phyloP scores from a whole-genome alignment of 805 yeast species.

The Ogataea allantospora region DNA sequence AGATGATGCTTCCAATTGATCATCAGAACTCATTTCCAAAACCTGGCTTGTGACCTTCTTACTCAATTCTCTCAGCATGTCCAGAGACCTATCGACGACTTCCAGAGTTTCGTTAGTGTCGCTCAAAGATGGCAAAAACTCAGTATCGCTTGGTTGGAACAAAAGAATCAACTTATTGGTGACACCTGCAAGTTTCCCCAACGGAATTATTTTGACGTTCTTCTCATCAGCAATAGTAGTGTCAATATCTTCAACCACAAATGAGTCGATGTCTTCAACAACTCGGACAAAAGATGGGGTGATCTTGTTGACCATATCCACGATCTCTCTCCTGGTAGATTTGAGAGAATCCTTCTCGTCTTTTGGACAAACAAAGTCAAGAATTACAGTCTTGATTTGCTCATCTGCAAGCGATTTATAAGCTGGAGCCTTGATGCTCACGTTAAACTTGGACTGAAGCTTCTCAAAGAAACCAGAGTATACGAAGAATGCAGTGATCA shows the following conservation, averaged over 20 bases:
- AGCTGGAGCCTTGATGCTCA: slow-evolving; percentile 48
- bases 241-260: slow-evolving; percentile 50
- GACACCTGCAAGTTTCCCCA: slow-evolving; percentile 48
- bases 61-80: slow-evolving; percentile 57
- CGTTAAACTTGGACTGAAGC: slow-evolving; percentile 40
- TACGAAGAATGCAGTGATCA: slow-evolving; percentile 65
- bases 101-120: slow-evolving; percentile 57
- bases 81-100: slow-evolving; percentile 53
- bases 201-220: slow-evolving; percentile 57
- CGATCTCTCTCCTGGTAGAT: slow-evolving; percentile 67
- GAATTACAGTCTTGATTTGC: slow-evolving; percentile 43
- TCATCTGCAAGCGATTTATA: slow-evolving; percentile 43
- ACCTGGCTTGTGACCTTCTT: slow-evolving; percentile 48
- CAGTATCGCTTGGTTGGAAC: slow-evolving; percentile 51
- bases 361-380: slow-evolving; percentile 59
- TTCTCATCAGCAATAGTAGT: slow-evolving; percentile 42
- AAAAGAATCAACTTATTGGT: slow-evolving; percentile 54
- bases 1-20: slow-evolving; percentile 62
- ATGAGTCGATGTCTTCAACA: slow-evolving; percentile 52
- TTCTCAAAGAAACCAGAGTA: slow-evolving; percentile 48
- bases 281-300: slow-evolving; percentile 63
- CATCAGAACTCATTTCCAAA: slow-evolving; percentile 49
- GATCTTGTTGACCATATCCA: slow-evolving; percentile 67
- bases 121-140: slow-evolving; percentile 66
- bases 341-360: slow-evolving; percentile 46